phyloP scores from a whole-genome alignment of 306 rosid species.

The Castanea mollissima region DNA sequence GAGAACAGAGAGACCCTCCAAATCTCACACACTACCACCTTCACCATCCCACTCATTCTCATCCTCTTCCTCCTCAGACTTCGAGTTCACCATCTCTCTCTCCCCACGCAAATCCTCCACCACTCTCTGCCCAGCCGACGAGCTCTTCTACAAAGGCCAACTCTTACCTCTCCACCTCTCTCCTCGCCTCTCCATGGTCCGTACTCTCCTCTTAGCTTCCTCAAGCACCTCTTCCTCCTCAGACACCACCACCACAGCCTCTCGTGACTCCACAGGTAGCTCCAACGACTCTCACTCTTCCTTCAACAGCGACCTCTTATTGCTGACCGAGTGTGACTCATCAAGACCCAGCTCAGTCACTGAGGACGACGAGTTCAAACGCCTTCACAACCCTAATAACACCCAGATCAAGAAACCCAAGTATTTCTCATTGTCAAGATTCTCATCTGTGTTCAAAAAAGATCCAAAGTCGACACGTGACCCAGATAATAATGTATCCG shows the following conservation, averaged over 20 bases:
- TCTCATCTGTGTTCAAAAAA: slow-evolving; percentile 75
- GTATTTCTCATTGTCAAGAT: slow-evolving; percentile 71
- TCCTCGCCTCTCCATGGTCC: slow-evolving; percentile 76
- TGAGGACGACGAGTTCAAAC: slow-evolving; percentile 62
- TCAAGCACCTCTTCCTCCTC: slow-evolving; percentile 44
- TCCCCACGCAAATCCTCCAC: slow-evolving; percentile 71
- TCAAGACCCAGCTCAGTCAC: slow-evolving; percentile 74
- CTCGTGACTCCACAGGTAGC: slow-evolving; percentile 83
- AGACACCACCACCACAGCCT: slow-evolving; percentile 41
- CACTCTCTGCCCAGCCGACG: slow-evolving; percentile 81
- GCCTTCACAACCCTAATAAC: slow-evolving; percentile 21
- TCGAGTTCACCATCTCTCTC: slow-evolving; percentile 80
- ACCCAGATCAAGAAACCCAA: slow-evolving; percentile 48
- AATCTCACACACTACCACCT: slow-evolving; percentile 67
- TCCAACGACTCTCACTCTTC: slow-evolving; percentile 64
- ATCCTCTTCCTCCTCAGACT: slow-evolving; percentile 80
- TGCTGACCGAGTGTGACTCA: slow-evolving; percentile 58
- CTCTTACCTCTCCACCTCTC: slow-evolving; percentile 83
- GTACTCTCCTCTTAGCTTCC: slow-evolving; percentile 66
- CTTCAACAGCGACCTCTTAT: slow-evolving; percentile 49
- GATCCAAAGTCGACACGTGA: slow-evolving; percentile 25
- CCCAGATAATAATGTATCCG: slow-evolving; percentile 21
- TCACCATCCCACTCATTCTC: slow-evolving; percentile 76
- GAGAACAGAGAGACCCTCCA: slow-evolving; percentile 21
- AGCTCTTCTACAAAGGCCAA: slow-evolving; percentile 92